Evolutionary conservation across 2,329 filamentous ascomycete species (phyloP).

Genomic region (Metarhizium anisopliae): DNA sequence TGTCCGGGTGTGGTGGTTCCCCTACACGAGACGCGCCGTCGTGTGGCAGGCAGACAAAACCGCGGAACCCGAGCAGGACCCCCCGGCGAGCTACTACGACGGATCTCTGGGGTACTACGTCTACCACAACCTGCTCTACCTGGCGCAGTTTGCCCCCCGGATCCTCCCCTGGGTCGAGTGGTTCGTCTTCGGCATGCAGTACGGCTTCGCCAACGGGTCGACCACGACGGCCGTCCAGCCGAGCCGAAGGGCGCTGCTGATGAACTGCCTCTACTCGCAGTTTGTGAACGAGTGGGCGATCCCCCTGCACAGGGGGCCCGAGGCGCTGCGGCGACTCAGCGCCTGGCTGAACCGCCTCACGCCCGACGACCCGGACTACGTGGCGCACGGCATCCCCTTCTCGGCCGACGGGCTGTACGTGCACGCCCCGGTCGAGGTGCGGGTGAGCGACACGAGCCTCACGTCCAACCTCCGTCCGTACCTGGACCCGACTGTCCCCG

Average conservation of each 20-base stretch:
- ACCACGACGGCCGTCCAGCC: constrained; percentile 69
- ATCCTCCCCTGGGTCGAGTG: constrained; percentile 85
- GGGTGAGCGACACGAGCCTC: constrained; percentile 61
- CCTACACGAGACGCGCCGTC: constrained; percentile 79
- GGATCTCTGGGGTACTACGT: constrained; percentile 74
- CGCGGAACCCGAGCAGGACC: constrained; percentile 46
- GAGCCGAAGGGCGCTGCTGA: constrained; percentile 70
- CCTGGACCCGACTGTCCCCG: constrained; percentile 60
- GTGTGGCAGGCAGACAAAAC: constrained; percentile 85
- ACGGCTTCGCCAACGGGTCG: constrained; percentile 69
- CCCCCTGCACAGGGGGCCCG: constrained; percentile 75
- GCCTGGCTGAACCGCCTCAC: constrained; percentile 67
- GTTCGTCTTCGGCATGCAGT: constrained; percentile 97
- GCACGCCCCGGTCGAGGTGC: constrained; percentile 88
- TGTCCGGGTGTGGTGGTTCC: constrained; percentile 95
- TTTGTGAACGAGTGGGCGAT: constrained; percentile 98
- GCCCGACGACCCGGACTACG: constrained; percentile 55
- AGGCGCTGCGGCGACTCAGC: constrained; percentile 72
- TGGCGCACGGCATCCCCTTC: constrained; percentile 65
- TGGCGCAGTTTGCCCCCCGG: constrained; percentile 68
- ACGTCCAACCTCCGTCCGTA: constrained; percentile 29
- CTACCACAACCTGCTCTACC: constrained; percentile 83
- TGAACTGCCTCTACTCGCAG: constrained; percentile 98
- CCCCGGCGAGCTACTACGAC: constrained; percentile 70
- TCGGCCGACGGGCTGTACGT: constrained; percentile 72